Base-by-base conservation (phyloP, 129 eudicot species). In the Cynara cardunculus region DNA sequence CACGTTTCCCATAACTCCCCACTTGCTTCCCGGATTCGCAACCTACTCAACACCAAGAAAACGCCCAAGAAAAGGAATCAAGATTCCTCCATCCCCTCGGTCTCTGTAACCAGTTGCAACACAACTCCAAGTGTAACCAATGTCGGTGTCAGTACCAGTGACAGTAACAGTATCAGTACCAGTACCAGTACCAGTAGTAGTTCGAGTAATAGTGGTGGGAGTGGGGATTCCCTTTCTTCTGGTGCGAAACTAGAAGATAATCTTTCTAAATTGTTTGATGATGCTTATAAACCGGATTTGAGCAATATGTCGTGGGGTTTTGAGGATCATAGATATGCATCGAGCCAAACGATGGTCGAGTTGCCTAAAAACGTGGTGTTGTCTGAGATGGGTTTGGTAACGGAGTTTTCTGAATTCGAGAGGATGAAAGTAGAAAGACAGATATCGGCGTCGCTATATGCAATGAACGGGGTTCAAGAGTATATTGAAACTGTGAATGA, bases 401-500 rank as follows among this genome's bases (percentile, higher is more conserved):
- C 13, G 82, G 96, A 85, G 28, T 84, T 90, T 28, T 46, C 83
- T 5, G 98, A 94, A 41, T 88, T 91, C 18, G 97, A 91, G 69
- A 77, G 89, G 41, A 94, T 91, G 92, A 88, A 91, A 84, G 97
- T 92, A 19, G 98, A 94, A 74, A 84, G 93, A 59, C 96, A 91
- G 84, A 90, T 90, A 70, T 92, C 98, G n/a, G 92, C 96, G 18
- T 92, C 96, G 1, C 87, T 91, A 65, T 90, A 92, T 21, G 91
- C 94, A 0, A 86, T 88, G 81, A 94, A 94, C 53, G 96, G 92
- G 11, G 92, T 87, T 73, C 97, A 92, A 72, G 96, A 92, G 80
- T 91, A 86, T 78, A 87, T 90, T 86, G 96, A 94, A n/a, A 86
- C 91, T 70, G 81, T 88, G 11, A 87, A 83, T 85, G 98, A 94